phyloP scores from a whole-genome alignment of 805 yeast species.

The Hanseniaspora opuntiae region DNA sequence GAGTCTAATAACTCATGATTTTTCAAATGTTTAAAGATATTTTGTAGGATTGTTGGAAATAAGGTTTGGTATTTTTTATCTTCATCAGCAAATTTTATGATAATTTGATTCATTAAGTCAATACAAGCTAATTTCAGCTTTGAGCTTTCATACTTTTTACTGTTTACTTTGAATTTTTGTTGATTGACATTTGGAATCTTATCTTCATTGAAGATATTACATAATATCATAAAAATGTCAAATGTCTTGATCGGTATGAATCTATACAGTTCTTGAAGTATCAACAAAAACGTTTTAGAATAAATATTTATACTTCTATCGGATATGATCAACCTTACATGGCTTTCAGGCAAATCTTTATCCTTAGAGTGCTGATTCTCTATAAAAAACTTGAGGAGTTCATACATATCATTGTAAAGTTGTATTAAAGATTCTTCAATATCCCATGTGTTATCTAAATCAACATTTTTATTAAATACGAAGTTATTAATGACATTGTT shows the following conservation, averaged over 20 bases:
- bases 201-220: constrained; percentile 23
- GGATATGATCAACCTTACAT: neutral
- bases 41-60: constrained; percentile 22
- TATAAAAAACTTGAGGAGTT: constrained; percentile 7
- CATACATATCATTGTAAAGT: constrained; percentile 12
- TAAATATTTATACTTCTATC: neutral
- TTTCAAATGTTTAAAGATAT: constrained; percentile 25
- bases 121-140: constrained; percentile 23
- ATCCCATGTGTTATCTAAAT: constrained; percentile 11
- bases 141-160: constrained; percentile 17
- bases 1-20: constrained; percentile 26
- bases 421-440: constrained; percentile 6
- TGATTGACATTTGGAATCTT: constrained; percentile 16
- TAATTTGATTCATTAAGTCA: constrained; percentile 22
- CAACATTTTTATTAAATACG: neutral
- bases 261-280: constrained; percentile 2
- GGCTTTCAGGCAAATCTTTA: neutral
- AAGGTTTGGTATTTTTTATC: constrained; percentile 27
- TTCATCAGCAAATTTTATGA: constrained; percentile 25
- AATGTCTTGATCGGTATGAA: constrained; percentile 19
- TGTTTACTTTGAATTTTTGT: constrained; percentile 18
- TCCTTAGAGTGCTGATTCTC: constrained; percentile 5
- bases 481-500: neutral
- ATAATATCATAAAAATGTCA: constrained; percentile 21
- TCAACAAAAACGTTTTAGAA: constrained; percentile 3